Evolutionary conservation across 2,329 filamentous ascomycete species (phyloP).

Genomic region (Grosmannia huntii): DNA sequence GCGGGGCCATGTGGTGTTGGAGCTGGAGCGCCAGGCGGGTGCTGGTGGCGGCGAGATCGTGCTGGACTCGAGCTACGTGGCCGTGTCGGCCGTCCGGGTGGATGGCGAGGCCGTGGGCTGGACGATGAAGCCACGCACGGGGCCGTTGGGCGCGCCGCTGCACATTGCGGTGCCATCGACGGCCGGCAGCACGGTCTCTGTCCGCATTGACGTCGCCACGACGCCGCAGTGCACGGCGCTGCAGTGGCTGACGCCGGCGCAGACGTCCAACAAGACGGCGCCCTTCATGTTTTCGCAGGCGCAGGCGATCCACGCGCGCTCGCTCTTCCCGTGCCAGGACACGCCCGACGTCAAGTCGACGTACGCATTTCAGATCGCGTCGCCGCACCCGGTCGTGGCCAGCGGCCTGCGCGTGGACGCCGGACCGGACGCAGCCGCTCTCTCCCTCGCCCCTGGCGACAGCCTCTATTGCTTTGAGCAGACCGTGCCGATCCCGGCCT

Average conservation of each 20-base stretch:
- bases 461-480: slow-evolving; percentile 79
- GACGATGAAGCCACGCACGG: slow-evolving; percentile 54
- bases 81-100: slow-evolving; percentile 59
- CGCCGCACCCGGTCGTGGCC: slow-evolving; percentile 78
- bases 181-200: slow-evolving; percentile 34
- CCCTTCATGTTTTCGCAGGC: slow-evolving; percentile 98
- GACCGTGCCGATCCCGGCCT: slow-evolving; percentile 82
- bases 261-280: slow-evolving; percentile 90
- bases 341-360: slow-evolving; percentile 97
- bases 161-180: slow-evolving; percentile 47
- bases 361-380: slow-evolving; percentile 77
- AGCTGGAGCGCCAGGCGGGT: slow-evolving; percentile 52
- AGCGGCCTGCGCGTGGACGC: slow-evolving; percentile 53
- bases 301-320: slow-evolving; percentile 89
- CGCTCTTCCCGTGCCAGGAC: slow-evolving; percentile 92
- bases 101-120: slow-evolving; percentile 52
- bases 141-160: slow-evolving; percentile 64
- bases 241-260: slow-evolving; percentile 87
- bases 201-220: slow-evolving; percentile 62
- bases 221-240: slow-evolving; percentile 82
- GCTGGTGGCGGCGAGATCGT: slow-evolving; percentile 49
- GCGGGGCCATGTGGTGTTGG: slow-evolving; percentile 62
- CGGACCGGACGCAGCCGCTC: slow-evolving; percentile 24
- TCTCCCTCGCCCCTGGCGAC: slow-evolving; percentile 35
- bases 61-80: slow-evolving; percentile 76